Evolutionary conservation across 169 alveolate species (phyloP).

Genomic region (Babesia sp.): DNA sequence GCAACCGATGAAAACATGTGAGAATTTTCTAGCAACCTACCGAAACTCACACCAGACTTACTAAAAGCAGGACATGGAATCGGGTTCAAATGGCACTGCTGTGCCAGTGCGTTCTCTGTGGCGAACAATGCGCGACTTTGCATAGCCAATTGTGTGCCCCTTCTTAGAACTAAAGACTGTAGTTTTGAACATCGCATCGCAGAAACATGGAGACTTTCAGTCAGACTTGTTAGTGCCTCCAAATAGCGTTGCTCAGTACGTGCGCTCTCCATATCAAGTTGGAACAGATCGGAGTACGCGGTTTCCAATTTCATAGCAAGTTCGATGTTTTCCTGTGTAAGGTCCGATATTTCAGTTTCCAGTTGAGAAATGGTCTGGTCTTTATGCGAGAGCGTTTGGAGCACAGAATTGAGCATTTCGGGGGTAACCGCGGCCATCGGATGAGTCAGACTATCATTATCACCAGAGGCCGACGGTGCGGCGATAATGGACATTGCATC

Average conservation of each 20-base stretch:
- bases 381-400: constrained; percentile 21
- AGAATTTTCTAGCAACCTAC: constrained; percentile 21
- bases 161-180: background rate
- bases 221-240: constrained; percentile 9
- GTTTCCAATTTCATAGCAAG: constrained; percentile 22
- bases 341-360: constrained; percentile 22
- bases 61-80: background rate
- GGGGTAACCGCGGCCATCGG: background rate
- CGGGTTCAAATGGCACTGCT: constrained; percentile 7
- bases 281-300: constrained; percentile 19
- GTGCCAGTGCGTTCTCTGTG: constrained; percentile 10
- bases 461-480: background rate
- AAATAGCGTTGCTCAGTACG: constrained; percentile 13
- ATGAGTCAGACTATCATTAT: background rate
- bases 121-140: background rate
- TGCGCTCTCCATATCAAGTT: constrained; percentile 13
- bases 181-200: constrained; percentile 11
- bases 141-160: background rate
- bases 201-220: background rate
- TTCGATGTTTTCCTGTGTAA: constrained; percentile 33
- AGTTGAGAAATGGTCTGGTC: constrained; percentile 17
- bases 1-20: background rate
- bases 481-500: background rate
- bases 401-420: background rate
- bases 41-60: background rate